These are phyloP conservation scores for Byssothecium circinans DNA, from an alignment of 2,329 filamentous ascomycete genomes.

Conservation along the genomic window DNA sequence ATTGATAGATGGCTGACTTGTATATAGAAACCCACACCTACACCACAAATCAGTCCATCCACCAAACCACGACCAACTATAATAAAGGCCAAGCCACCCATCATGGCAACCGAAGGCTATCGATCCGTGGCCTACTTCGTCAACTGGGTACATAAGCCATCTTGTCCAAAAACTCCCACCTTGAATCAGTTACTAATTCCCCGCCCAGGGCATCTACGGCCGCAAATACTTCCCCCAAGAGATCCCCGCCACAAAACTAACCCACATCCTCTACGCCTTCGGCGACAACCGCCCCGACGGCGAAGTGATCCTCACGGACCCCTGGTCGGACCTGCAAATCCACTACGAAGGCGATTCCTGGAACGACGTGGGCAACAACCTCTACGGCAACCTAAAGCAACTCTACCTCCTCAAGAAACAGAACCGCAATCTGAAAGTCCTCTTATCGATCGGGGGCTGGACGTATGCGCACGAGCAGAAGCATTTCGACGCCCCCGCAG, in stretches of 20 bases:
- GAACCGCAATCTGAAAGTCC: constrained; percentile 74
- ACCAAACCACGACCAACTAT: not conserved
- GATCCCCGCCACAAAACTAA: constrained; percentile 77
- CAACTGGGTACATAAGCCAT: constrained; percentile 57
- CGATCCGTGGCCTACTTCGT: constrained; percentile 73
- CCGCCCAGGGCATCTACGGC: constrained; percentile 73
- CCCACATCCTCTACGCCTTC: constrained; percentile 88
- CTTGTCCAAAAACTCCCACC: not conserved
- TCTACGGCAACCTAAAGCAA: constrained; percentile 78
- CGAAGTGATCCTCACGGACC: constrained; percentile 56
- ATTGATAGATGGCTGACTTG: not conserved
- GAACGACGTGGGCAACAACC: constrained; percentile 67
- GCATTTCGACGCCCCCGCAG: constrained; percentile 73
- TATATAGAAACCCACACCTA: not conserved
- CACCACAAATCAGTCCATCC: not conserved
- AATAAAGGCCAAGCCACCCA: constrained; percentile 2
- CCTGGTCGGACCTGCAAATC: constrained; percentile 55
- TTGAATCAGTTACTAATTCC: not conserved
- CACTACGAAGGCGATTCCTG: constrained; percentile 63
- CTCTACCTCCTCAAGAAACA: constrained; percentile 74
- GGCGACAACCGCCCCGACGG: constrained; percentile 82
- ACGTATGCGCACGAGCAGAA: constrained; percentile 61
- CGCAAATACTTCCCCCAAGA: constrained; percentile 84
- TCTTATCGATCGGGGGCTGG: constrained; percentile 84
- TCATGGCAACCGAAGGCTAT: constrained; percentile 45